Base-by-base conservation (phyloP, 441 rosid species). In the Pelargonium cotyledonis region DNA sequence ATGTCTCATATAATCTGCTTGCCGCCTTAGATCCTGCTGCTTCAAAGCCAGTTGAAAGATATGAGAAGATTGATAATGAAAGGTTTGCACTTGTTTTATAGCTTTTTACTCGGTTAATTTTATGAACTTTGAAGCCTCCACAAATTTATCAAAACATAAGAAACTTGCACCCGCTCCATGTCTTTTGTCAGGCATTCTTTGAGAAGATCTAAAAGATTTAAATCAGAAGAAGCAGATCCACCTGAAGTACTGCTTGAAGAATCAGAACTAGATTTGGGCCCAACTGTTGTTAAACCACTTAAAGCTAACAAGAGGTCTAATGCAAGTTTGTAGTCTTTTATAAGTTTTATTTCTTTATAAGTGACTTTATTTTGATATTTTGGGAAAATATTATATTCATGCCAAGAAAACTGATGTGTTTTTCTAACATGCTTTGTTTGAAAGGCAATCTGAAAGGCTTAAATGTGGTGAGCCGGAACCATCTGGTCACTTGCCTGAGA, bases 391-490 rank as follows among this genome's bases (percentile, higher is more conserved):
- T 8, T 47, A 47, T 47, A 12, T 47, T 10, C 5, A 14, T 1
- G 15, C n/a, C 1, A 10, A 47, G 14, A 47, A 12, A 47, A 47
- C 55, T 35, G 38, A 35, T 35, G 15, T 47, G 55, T 40, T 67
- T 73, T 21, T 68, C 41, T 72, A 66, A 64, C 79, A 76, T 86
- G 51, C 65, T 35, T 63, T 73, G 65, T 63, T 21, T 57, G 57
- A 75, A 82, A 81, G 81, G 73, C 83, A 65, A 67, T 75, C 82
- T 65, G 55, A 76, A 18, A 73, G 76, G 63, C 49, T 47, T 67
- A 68, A 26, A 69, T 40, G 80, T 75, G 72, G 68, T 58, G 71
- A 40, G 67, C 74, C 65, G 57, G 78, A 72, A 76, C 73, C 71
- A 8, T 61, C 68, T 66, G 74, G 76, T 57, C 75, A 69, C 35